These are phyloP conservation scores for Tolypocladium tundrense DNA, from an alignment of 2,329 filamentous ascomycete genomes.

Conservation along the genomic window DNA sequence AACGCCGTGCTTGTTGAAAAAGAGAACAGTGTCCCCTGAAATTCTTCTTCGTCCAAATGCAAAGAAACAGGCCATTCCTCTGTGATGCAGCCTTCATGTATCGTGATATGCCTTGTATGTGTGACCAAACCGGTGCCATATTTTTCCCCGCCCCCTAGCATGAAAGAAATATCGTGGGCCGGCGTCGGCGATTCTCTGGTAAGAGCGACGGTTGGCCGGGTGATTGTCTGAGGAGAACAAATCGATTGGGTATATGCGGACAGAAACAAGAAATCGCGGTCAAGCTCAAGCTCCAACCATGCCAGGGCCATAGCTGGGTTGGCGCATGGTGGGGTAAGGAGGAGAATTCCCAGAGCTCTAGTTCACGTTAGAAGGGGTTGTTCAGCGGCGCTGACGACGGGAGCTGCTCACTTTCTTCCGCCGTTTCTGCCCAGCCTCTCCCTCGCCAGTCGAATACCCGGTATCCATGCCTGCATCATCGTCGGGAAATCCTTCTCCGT, in stretches of 20 bases:
- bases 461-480: slow-evolving; percentile 49
- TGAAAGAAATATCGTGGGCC: not conserved
- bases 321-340: slow-evolving; percentile 33
- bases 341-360: slow-evolving; percentile 37
- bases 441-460: slow-evolving; percentile 64
- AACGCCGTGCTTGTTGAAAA: slow-evolving; percentile 22
- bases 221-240: not conserved
- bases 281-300: slow-evolving; percentile 43
- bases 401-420: slow-evolving; percentile 48
- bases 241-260: slow-evolving; percentile 1
- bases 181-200: not conserved
- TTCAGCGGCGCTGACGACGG: not conserved
- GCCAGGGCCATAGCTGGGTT: slow-evolving; percentile 46
- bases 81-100: slow-evolving; percentile 10
- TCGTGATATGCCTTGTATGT: slow-evolving; percentile 20
- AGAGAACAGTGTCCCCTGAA: not conserved
- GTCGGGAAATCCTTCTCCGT: slow-evolving; percentile 60
- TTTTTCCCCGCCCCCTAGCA: not conserved
- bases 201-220: not conserved
- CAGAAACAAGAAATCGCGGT: slow-evolving; percentile 1
- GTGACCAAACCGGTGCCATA: slow-evolving; percentile 10
- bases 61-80: not conserved
- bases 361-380: slow-evolving; percentile 12
- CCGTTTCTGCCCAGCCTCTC: slow-evolving; percentile 55
- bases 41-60: slow-evolving; percentile 5